phyloP scores from a whole-genome alignment of 345 rosid species.

The Eucalyptus marginata region DNA sequence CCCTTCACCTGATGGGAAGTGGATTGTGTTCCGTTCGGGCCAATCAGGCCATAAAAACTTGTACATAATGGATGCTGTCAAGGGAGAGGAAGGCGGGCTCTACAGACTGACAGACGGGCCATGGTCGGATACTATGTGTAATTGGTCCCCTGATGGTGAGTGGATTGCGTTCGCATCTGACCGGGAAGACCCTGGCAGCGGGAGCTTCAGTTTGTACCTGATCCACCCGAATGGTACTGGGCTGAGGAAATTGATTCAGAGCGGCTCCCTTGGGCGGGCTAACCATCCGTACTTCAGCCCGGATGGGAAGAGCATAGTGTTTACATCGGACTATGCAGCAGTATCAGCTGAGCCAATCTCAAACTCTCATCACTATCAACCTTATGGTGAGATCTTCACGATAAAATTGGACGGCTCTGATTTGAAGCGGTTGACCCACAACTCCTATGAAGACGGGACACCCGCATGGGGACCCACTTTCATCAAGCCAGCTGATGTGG shows the following conservation, averaged over 20 bases:
- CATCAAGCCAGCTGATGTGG: conserved; percentile 41
- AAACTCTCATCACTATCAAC: conserved; percentile 74
- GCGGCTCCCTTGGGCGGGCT: conserved; percentile 56
- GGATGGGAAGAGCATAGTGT: conserved; percentile 56
- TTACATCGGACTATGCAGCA: conserved; percentile 67
- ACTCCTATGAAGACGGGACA: conserved; percentile 85
- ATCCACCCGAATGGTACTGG: conserved; percentile 82
- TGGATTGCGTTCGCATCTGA: conserved; percentile 82
- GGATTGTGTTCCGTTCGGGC: conserved; percentile 68
- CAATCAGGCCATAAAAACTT: conserved; percentile 76
- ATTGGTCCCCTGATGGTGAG: conserved; percentile 74
- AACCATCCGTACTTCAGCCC: conserved; percentile 83
- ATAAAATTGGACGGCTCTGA: conserved; percentile 63
- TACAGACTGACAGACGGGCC: conserved; percentile 56
- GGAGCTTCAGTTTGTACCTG: conserved; percentile 61
- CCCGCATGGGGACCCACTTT: conserved; percentile 58
- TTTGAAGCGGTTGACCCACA: conserved; percentile 67
- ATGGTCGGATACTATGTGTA: conserved; percentile 83
- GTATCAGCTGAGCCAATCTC: conserved; percentile 92
- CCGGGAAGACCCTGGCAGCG: conserved; percentile 54
- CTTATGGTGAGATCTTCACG: conserved; percentile 79
- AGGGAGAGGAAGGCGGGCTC: conserved; percentile 50
- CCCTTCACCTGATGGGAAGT: conserved; percentile 74
- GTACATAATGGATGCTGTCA: conserved; percentile 61
- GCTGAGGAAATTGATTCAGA: conserved; percentile 49